phyloP scores from a whole-genome alignment of 257 asterid species.

The Coffea canephora region DNA sequence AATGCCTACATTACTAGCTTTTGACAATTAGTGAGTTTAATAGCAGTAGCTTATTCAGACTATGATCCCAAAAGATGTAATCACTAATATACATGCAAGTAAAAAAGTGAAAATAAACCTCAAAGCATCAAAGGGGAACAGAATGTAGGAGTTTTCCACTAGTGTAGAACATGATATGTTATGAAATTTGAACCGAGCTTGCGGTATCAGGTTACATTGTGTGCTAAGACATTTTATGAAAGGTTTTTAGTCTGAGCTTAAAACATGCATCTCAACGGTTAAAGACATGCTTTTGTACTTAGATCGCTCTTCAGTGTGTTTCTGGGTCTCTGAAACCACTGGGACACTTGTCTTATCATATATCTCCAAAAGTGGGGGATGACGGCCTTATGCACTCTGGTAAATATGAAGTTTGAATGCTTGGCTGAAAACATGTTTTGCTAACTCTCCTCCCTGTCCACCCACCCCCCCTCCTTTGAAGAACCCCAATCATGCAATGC shows the following conservation, averaged over 20 bases:
- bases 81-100: background rate
- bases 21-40: background rate
- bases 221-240: background rate
- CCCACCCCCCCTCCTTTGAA: too few relatives aligned
- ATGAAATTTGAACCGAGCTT: background rate
- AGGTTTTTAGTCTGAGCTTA: background rate
- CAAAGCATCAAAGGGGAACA: background rate
- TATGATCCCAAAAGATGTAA: background rate
- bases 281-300: background rate
- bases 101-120: background rate
- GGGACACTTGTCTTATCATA: background rate
- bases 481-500: too few relatives aligned
- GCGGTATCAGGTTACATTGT: background rate
- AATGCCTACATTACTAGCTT: background rate
- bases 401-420: too few relatives aligned
- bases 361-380: background rate
- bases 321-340: background rate
- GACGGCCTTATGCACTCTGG: too few relatives aligned
- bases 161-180: background rate
- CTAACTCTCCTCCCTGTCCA: too few relatives aligned
- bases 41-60: background rate
- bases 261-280: too few relatives aligned
- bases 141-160: background rate
- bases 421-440: too few relatives aligned
- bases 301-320: background rate